These are phyloP conservation scores for Endoconidiophora polonica DNA, from an alignment of 2,329 filamentous ascomycete genomes.

Conservation along the genomic window DNA sequence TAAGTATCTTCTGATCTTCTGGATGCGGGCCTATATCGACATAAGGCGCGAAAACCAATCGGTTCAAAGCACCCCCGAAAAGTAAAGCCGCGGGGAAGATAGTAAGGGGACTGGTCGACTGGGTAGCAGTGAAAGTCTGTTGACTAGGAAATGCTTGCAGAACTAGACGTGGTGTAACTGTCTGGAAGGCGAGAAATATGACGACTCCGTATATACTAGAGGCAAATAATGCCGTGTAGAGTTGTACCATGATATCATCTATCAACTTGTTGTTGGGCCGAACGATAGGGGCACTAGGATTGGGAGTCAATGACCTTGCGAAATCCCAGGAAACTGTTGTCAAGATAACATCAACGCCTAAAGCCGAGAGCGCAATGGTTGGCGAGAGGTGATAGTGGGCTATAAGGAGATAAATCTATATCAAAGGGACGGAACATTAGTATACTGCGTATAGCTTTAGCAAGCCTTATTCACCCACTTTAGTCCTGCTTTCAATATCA, in stretches of 20 bases:
- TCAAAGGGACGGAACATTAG: neutral
- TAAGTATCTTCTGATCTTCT: slow-evolving; percentile 30
- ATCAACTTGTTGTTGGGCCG: slow-evolving; percentile 52
- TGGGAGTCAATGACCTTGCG: neutral
- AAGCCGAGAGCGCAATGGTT: slow-evolving; percentile 40
- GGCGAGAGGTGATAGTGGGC: slow-evolving; percentile 60
- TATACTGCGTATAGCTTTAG: neutral
- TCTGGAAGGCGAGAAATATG: slow-evolving; percentile 51
- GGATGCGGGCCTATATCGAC: slow-evolving; percentile 34
- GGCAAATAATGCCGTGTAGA: slow-evolving; percentile 51
- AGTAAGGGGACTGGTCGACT: slow-evolving; percentile 43
- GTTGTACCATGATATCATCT: slow-evolving; percentile 41
- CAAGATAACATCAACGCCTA: slow-evolving; percentile 20
- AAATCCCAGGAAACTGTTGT: neutral
- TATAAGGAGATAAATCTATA: slow-evolving; percentile 52
- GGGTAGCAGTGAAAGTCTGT: slow-evolving; percentile 48
- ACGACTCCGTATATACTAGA: slow-evolving; percentile 59
- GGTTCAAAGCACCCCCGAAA: slow-evolving; percentile 53
- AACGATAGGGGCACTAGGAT: slow-evolving; percentile 26
- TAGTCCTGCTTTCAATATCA: neutral
- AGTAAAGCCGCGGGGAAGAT: slow-evolving; percentile 41
- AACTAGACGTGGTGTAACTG: slow-evolving; percentile 55
- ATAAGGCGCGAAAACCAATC: slow-evolving; percentile 62
- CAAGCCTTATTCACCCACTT: neutral
- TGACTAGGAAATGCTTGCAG: slow-evolving; percentile 60